These are phyloP conservation scores for Cryptococcus wingfieldii DNA, from an alignment of 1,284 basidiomycete species.

Conservation along the genomic window DNA sequence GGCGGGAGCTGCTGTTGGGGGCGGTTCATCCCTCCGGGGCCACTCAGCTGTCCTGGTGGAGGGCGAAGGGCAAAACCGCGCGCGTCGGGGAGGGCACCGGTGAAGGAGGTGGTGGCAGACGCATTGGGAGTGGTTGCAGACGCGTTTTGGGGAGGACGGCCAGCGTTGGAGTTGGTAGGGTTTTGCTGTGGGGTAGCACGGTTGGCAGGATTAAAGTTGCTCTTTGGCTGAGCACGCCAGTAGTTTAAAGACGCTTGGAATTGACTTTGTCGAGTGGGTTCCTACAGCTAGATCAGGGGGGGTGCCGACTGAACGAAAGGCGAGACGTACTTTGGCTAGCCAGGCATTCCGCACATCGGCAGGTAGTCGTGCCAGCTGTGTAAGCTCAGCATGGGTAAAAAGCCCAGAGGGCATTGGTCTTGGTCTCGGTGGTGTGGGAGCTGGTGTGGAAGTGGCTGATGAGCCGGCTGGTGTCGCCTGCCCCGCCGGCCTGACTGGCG, in stretches of 20 bases:
- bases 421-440: not conserved
- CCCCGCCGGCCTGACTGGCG: not conserved
- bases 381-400: conserved; percentile 4
- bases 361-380: conserved; percentile 3
- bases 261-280: conserved; percentile 4
- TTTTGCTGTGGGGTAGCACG: not conserved
- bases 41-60: not conserved
- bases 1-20: conserved; percentile 15
- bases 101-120: conserved; percentile 2
- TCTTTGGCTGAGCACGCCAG: conserved; percentile 4
- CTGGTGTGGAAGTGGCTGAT: not conserved
- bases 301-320: not conserved
- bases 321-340: conserved; percentile 6
- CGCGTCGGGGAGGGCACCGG: conserved; percentile 10
- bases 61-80: conserved; percentile 9
- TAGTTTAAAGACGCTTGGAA: conserved; percentile 11
- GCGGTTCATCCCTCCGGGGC: too few relatives aligned
- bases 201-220: not conserved
- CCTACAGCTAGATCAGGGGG: not conserved
- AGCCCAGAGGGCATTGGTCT: conserved; percentile 5
- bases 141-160: not conserved
- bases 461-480: not conserved
- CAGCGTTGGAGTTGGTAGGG: not conserved
- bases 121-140: conserved; percentile 3
- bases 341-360: conserved; percentile 6